Conservation (phyloP, 2,329 filamentous ascomycete genomes). For the Colletotrichum tropicicola region DNA sequence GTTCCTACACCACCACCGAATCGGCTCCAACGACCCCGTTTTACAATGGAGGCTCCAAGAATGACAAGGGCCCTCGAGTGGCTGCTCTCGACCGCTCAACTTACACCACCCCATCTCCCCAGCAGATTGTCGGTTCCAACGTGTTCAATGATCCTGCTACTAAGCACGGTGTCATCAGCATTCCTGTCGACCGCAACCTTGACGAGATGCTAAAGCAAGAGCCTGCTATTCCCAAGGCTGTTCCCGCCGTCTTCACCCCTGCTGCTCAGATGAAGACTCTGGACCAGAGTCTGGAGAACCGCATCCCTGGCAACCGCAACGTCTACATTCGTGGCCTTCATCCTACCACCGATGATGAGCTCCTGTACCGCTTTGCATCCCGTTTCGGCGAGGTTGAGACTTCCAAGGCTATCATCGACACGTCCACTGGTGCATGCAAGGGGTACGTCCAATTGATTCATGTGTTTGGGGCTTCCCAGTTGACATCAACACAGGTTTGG, state of each 20-base stretch:
- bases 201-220: slow-evolving; percentile 76
- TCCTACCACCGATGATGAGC: slow-evolving; percentile 92
- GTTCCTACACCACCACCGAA: slow-evolving; percentile 74
- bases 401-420: slow-evolving; percentile 98
- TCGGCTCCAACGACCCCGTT: slow-evolving; percentile 73
- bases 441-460: slow-evolving; percentile 67
- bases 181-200: slow-evolving; percentile 58
- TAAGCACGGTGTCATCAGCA: slow-evolving; percentile 49
- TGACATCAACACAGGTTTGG: slow-evolving; percentile 75
- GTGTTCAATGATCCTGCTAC: slow-evolving; percentile 49
- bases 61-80: slow-evolving; percentile 68
- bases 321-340: slow-evolving; percentile 98
- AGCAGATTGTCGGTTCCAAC: slow-evolving; percentile 58
- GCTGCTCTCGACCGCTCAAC: slow-evolving; percentile 69
- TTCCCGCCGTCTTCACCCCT: slow-evolving; percentile 88
- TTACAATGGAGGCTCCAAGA: slow-evolving; percentile 65
- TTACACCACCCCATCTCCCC: slow-evolving; percentile 74
- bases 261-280: slow-evolving; percentile 88
- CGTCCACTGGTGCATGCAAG: slow-evolving; percentile 92
- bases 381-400: slow-evolving; percentile 95
- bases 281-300: slow-evolving; percentile 93
- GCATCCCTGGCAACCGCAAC: slow-evolving; percentile 90
- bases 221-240: slow-evolving; percentile 86
- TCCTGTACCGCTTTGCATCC: slow-evolving; percentile 81
- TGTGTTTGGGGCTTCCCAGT: slow-evolving; percentile 24